These are phyloP conservation scores for Thalassiosira profunda DNA, from an alignment of 108 stramenopile species.

Conservation along the genomic window DNA sequence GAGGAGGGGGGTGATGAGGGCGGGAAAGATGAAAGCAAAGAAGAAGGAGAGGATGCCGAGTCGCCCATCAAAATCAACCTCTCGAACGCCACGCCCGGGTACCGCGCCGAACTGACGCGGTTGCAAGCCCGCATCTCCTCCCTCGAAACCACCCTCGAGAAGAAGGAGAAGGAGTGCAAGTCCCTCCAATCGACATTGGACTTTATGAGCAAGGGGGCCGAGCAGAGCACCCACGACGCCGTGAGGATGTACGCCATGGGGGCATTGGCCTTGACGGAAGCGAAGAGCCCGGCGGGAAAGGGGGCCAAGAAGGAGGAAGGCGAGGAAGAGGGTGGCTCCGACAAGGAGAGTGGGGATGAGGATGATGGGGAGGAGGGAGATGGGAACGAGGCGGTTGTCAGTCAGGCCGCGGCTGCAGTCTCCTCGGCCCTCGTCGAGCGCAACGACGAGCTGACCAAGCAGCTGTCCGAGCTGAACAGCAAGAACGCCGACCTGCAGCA, in stretches of 20 bases:
- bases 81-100: slow-evolving; percentile 19
- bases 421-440: slow-evolving; percentile 40
- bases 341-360: not conserved
- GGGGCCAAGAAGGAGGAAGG: slow-evolving; percentile 8
- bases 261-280: slow-evolving; percentile 47
- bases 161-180: slow-evolving; percentile 25
- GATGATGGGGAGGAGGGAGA: slow-evolving; percentile 8
- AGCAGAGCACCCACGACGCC: slow-evolving; percentile 47
- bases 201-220: slow-evolving; percentile 46
- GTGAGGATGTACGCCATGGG: slow-evolving; percentile 54
- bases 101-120: slow-evolving; percentile 31
- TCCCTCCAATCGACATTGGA: slow-evolving; percentile 47
- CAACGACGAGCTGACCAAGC: slow-evolving; percentile 36
- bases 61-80: not conserved
- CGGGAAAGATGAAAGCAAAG: not conserved
- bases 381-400: slow-evolving; percentile 14
- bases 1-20: not conserved
- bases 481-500: slow-evolving; percentile 21
- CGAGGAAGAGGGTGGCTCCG: not conserved
- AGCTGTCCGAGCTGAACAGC: slow-evolving; percentile 35
- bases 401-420: slow-evolving; percentile 42
- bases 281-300: slow-evolving; percentile 1
- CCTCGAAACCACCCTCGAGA: slow-evolving; percentile 16
- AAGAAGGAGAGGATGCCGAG: not conserved
- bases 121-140: slow-evolving; percentile 25